These are phyloP conservation scores for Fusarium hainanense DNA, from an alignment of 2,329 filamentous ascomycete species.

Conservation along the genomic window DNA sequence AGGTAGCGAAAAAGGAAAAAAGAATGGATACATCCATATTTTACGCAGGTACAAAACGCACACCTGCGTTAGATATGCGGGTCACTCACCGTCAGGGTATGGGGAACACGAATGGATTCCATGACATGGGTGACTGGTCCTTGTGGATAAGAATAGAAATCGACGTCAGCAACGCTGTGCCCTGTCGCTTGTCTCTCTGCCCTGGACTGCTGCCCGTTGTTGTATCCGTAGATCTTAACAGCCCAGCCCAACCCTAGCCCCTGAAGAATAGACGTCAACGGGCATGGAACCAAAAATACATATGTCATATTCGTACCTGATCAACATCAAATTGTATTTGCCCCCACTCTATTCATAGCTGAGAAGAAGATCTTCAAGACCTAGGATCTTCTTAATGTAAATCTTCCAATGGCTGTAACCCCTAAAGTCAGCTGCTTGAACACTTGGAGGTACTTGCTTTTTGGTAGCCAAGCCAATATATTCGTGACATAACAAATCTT, in stretches of 20 bases:
- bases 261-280: slow-evolving; percentile 16
- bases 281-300: slow-evolving; percentile 14
- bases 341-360: slow-evolving; percentile 1
- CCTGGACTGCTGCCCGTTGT: not conserved
- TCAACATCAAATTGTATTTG: slow-evolving; percentile 18
- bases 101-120: slow-evolving; percentile 6
- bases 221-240: slow-evolving; percentile 30
- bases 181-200: not conserved
- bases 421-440: not conserved
- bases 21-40: slow-evolving; percentile 34
- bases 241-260: slow-evolving; percentile 4
- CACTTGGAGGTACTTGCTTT: not conserved
- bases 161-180: slow-evolving; percentile 33
- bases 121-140: slow-evolving; percentile 2
- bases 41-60: slow-evolving; percentile 31
- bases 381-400: not conserved
- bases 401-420: not conserved
- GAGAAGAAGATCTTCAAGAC: slow-evolving; percentile 15
- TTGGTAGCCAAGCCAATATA: not conserved
- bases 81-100: slow-evolving; percentile 27
- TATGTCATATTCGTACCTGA: slow-evolving; percentile 11
- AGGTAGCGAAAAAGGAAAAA: not conserved
- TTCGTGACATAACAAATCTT: not conserved
- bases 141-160: slow-evolving; percentile 36
- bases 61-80: slow-evolving; percentile 9